Conservation (phyloP, 148 eudicot genomes). For the Chenopodium suecicum region DNA sequence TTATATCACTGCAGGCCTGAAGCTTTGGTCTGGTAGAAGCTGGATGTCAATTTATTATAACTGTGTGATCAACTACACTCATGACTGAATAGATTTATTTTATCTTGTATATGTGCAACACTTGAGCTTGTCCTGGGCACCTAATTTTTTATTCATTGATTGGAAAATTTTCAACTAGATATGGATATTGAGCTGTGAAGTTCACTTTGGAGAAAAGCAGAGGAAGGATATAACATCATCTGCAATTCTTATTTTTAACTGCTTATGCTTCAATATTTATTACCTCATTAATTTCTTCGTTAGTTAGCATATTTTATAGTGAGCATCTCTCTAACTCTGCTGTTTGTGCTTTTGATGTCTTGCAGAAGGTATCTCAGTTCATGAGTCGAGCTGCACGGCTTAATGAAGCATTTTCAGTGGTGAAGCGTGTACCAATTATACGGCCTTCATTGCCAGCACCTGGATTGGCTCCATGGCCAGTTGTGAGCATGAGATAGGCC, state of each 20-base stretch:
- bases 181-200: background rate
- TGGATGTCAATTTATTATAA: background rate
- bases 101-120: background rate
- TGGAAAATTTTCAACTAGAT: background rate
- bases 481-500: constrained; percentile 63
- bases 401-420: constrained; percentile 91
- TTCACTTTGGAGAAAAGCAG: background rate
- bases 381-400: constrained; percentile 81
- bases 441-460: constrained; percentile 79
- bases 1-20: background rate
- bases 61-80: background rate
- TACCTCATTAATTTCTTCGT: background rate
- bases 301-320: background rate
- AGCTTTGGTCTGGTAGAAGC: background rate
- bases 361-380: constrained; percentile 93
- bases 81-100: background rate
- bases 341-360: constrained; percentile 1
- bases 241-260: background rate
- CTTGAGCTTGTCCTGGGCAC: background rate
- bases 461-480: constrained; percentile 77
- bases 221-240: background rate
- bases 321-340: background rate
- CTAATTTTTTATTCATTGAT: background rate
- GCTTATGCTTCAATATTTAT: background rate
- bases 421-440: constrained; percentile 72